Base-by-base conservation (phyloP, 2,329 filamentous ascomycete genomes). In the Scorias spongiosa region DNA sequence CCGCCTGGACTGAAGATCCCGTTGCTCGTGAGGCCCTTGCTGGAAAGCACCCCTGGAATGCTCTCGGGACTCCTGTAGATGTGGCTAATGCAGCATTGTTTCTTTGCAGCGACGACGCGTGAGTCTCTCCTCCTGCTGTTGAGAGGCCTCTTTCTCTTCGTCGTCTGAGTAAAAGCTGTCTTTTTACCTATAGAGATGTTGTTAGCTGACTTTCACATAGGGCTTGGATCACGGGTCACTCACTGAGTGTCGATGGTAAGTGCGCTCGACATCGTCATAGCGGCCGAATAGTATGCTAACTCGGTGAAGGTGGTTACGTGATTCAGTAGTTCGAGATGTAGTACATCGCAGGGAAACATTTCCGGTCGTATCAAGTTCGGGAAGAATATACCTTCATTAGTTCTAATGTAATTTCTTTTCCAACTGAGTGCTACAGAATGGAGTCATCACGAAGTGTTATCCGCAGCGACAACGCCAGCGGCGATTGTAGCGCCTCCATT, bases 401-500 rank as follows among this genome's bases (percentile, higher is more conserved):
- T 26, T 26, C 20, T 4, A 26, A 4, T 26, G 20, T 26, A 3
- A 26, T 26, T 26, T 26, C 20, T 26, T 26, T 26, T 26, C 20
- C 4, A 26, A 26, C 7, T 4, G 20, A 7, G 7, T 26, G 20
- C 20, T 26, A 26, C 7, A 26, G 20, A 26, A 7, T 26, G 20
- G 7, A 26, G 20, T n/a, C 40, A 59, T 36, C 15, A 36, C 15
- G 32, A 12, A 9, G 32, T 9, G 32, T 94, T 15, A 9, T 36
- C 32, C 3, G 12, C 32, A 36, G 9, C 88, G 53, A 96, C 64
- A 49, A 94, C 66, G 2, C 91, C 91, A 32, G 88, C 87, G 10
- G 86, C 91, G 46, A 96, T 74, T 1, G 91, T 96, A 52, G 81
- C 76, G 1, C 91, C 91, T 42, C 78, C 78, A 50, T 78, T 78